Evolutionary conservation across 441 rosid genomes (phyloP), one percentile per base, ranked within the genome.

Genomic region (Biscutella laevigata): DNA sequence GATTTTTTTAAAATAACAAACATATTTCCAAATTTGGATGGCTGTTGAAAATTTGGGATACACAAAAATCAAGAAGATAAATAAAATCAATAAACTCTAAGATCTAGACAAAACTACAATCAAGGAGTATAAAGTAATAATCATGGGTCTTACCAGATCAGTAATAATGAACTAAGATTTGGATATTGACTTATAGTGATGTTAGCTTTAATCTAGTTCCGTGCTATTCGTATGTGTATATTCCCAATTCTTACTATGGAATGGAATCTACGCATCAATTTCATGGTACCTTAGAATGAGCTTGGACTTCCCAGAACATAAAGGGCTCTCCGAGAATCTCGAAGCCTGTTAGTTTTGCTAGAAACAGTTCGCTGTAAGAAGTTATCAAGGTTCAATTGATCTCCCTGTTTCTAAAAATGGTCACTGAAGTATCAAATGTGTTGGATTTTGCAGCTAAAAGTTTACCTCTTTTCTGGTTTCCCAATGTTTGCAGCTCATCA

Each of bases 311-410:
- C 40, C n/a, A n/a, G n/a, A n/a, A 73, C 58, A 86, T 86, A 72
- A 90, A 90, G 16, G 74, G 77, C 62, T 74, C 80, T 48, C 98
- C 98, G 7, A 84, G 64, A 44, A 90, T 82, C 38, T 87, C 87
- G 47, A 81, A 87, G 22, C 80, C 81, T 0, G 65, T 21, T 34
- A 26, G 78, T 7, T 53, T 61, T 13, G 81, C 70, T 59, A 90
- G 74, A 70, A 90, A 90, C 55, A 78, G 40, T 27, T 84, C 84
- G 10, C 82, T 67, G 24, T 84, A 90, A n/a, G n/a, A n/a, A n/a
- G n/a, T n/a, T n/a, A n/a, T n/a, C n/a, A n/a, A n/a, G n/a, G n/a
- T n/a, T n/a, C n/a, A n/a, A n/a, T n/a, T n/a, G n/a, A n/a, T n/a
- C n/a, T n/a, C n/a, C n/a, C n/a, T n/a, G 17, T 11, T n/a, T 24